Evolutionary conservation across 768 basidiomycete genomes (phyloP).

Genomic region (Tulasnella sp.): DNA sequence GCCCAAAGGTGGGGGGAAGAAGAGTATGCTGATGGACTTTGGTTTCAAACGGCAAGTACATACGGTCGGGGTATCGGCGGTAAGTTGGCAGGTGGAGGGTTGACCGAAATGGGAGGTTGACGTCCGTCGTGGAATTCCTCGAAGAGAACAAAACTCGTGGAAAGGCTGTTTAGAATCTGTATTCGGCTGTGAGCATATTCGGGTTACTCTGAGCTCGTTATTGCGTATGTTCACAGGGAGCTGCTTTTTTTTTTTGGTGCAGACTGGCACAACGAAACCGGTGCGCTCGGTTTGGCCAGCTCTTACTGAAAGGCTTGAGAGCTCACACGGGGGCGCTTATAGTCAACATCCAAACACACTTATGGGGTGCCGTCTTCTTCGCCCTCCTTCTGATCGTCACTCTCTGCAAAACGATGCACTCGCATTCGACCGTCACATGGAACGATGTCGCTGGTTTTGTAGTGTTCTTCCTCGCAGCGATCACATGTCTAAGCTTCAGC

Average conservation of each 20-base stretch:
- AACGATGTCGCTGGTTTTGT: constrained; percentile 56
- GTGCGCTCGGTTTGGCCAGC: constrained; percentile 35
- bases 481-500: constrained; percentile 68
- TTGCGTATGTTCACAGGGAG: background rate
- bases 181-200: constrained; percentile 56
- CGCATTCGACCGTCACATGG: constrained; percentile 57
- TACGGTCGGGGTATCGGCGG: constrained; percentile 66
- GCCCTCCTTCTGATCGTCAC: constrained; percentile 53
- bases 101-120: constrained; percentile 15
- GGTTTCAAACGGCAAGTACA: constrained; percentile 47
- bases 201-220: constrained; percentile 17
- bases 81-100: constrained; percentile 37
- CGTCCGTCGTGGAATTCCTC: constrained; percentile 37
- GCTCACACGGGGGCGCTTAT: constrained; percentile 25
- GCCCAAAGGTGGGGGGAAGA: no score
- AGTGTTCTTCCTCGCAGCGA: constrained; percentile 65
- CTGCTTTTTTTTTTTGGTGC: background rate
- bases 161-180: constrained; percentile 59
- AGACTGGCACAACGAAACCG: constrained; percentile 79
- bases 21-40: background rate
- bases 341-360: constrained; percentile 87
- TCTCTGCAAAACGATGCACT: constrained; percentile 49
- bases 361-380: constrained; percentile 66
- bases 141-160: constrained; percentile 56
- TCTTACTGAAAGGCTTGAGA: background rate